A percentile compares a stretch with the other conserved stretches of the same genome.
phyloP scores from a whole-genome alignment of 2,329 filamentous ascomycete species.

The Sclerotinia sclerotiorum region DNA sequence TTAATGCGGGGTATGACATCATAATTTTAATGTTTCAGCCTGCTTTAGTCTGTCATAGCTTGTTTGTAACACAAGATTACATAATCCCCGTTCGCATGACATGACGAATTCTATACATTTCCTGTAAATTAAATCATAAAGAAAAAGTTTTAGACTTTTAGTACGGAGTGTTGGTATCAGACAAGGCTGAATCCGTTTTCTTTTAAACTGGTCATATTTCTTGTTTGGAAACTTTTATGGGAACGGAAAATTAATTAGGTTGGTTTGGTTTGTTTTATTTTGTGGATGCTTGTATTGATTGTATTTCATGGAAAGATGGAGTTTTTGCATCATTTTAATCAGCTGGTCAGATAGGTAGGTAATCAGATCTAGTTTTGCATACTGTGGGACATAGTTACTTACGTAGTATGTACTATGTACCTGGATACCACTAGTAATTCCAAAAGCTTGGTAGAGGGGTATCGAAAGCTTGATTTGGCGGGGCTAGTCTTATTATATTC shows the following conservation, averaged over 20 bases:
- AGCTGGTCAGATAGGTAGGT: neutral
- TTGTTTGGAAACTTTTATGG: neutral
- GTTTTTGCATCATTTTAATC: neutral
- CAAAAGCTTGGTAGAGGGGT: slow-evolving; percentile 21
- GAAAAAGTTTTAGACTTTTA: too few species aligned
- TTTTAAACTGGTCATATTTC: neutral
- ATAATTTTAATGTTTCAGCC: neutral
- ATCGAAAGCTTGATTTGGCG: neutral
- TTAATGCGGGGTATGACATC: neutral
- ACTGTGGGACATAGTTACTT: neutral
- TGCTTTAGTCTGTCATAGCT: neutral
- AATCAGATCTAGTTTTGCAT: neutral
- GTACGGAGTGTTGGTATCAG: too few species aligned
- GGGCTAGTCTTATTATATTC: neutral
- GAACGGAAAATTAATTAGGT: too few species aligned
- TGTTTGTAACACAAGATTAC: too few species aligned
- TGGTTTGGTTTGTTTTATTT: too few species aligned
- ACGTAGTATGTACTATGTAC: neutral
- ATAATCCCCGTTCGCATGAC: neutral
- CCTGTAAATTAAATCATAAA: neutral
- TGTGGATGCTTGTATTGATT: too few species aligned
- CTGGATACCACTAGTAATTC: neutral
- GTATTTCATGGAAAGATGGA: too few species aligned
- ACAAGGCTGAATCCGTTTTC: neutral
- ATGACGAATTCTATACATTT: neutral